Evolutionary conservation across 352 stramenopile genomes (phyloP).

Genomic region (Phytophthora brassicae): DNA sequence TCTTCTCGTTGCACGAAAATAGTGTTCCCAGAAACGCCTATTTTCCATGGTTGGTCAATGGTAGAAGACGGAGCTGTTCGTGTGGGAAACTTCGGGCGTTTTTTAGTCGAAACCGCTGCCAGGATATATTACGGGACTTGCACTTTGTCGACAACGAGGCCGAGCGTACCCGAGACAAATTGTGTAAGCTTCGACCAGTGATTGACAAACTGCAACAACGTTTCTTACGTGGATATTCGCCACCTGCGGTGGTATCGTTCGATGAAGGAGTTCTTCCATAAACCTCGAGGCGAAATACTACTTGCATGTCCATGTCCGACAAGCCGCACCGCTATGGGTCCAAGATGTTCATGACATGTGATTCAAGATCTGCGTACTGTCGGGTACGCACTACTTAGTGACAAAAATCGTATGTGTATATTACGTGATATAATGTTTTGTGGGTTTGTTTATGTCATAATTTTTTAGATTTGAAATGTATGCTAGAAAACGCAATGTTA

Average conservation of each 20-base stretch:
- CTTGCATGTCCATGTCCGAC: too few species aligned
- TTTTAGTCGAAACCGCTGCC: conserved; percentile 16
- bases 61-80: conserved; percentile 5
- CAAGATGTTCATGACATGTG: too few species aligned
- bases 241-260: not conserved
- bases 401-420: too few species aligned
- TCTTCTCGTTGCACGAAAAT: conserved; percentile 22
- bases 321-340: too few species aligned
- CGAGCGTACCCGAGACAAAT: not conserved
- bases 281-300: too few species aligned
- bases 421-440: too few species aligned
- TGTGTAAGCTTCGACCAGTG: not conserved
- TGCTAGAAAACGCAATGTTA: too few species aligned
- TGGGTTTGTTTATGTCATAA: too few species aligned
- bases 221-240: not conserved
- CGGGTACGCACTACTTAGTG: too few species aligned
- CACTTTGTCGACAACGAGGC: conserved; percentile 20
- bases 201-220: conserved; percentile 1
- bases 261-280: not conserved
- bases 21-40: conserved; percentile 12
- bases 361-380: too few species aligned
- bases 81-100: conserved; percentile 11
- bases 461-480: too few species aligned
- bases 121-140: conserved; percentile 16
- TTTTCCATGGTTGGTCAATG: conserved; percentile 25